Percentiles rank a stretch among this genome's conserved stretches.
These are phyloP conservation scores for Amaranthus hypochondriacus DNA, from an alignment of 148 eudicot genomes.

Conservation along the genomic window DNA sequence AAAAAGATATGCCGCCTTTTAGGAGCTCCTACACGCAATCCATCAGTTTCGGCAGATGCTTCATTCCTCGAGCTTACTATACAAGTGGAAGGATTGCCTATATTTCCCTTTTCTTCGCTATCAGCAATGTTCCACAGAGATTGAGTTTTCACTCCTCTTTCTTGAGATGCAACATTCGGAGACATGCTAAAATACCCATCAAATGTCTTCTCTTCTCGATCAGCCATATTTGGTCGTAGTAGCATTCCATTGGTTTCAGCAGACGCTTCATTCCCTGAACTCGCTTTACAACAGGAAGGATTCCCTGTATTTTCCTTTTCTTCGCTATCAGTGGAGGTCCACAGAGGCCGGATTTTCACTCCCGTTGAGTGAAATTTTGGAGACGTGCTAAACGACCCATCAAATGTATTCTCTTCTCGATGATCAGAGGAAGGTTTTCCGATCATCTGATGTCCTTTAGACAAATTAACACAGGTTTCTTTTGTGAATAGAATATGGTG, in stretches of 20 bases:
- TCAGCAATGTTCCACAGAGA: constrained; percentile 48
- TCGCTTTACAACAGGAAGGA: constrained; percentile 29
- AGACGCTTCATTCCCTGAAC: constrained; percentile 54
- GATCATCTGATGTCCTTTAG: constrained; percentile 22
- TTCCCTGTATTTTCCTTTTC: constrained; percentile 33
- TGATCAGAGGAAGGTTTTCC: constrained; percentile 20
- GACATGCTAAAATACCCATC: constrained; percentile 26
- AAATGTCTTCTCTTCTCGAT: constrained; percentile 26
- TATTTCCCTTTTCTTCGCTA: constrained; percentile 41
- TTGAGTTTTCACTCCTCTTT: constrained; percentile 49
- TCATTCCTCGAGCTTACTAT: constrained; percentile 46
- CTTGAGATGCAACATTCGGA: constrained; percentile 16
- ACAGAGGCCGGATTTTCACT: constrained; percentile 53
- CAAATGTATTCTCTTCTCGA: constrained; percentile 24
- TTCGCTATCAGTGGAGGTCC: constrained; percentile 49
- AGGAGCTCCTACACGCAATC: constrained; percentile 41
- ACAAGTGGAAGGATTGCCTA: constrained; percentile 26
- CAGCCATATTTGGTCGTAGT: no score
- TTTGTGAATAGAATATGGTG: constrained; percentile 46
- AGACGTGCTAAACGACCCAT: constrained; percentile 25
- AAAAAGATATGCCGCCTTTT: constrained; percentile 28
- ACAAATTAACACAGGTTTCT: constrained; percentile 39
- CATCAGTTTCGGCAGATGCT: constrained; percentile 63
- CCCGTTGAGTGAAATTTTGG: constrained; percentile 30
- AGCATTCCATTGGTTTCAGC: constrained; percentile 7